A percentile compares a stretch with the other conserved stretches of the same genome.
Evolutionary conservation across 2,329 filamentous ascomycete genomes (phyloP).

Genomic region (Aureobasidium pullulans): DNA sequence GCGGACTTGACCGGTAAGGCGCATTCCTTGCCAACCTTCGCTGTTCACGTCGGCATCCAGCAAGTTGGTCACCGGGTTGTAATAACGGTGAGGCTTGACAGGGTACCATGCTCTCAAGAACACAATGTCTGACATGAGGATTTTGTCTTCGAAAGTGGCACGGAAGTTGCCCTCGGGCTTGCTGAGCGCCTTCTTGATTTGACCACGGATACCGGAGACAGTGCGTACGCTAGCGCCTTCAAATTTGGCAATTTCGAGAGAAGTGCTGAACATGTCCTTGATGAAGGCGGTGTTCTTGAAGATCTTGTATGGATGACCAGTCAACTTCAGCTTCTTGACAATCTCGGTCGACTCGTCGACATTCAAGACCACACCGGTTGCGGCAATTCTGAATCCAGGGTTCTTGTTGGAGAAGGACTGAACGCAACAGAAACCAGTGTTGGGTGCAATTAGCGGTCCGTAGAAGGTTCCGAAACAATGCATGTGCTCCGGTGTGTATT

Average conservation of each 20-base stretch:
- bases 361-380: conserved; percentile 85
- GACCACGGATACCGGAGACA: conserved; percentile 87
- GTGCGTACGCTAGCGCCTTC: conserved; percentile 94
- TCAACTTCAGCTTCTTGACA: conserved; percentile 98
- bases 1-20: conserved; percentile 85
- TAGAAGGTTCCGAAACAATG: conserved; percentile 97
- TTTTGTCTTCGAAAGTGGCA: conserved; percentile 97
- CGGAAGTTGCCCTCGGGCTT: conserved; percentile 95
- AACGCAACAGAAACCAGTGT: conserved; percentile 91
- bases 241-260: conserved; percentile 95
- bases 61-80: conserved; percentile 91
- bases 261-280: conserved; percentile 93
- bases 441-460: conserved; percentile 87
- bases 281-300: conserved; percentile 99
- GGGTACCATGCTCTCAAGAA: conserved; percentile 97
- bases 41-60: conserved; percentile 48
- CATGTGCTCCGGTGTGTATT: conserved; percentile 99
- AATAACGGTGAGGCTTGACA: conserved; percentile 89
- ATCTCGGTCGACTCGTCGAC: conserved; percentile 96
- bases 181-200: conserved; percentile 90
- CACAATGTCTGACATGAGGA: conserved; percentile 91
- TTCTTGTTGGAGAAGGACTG: conserved; percentile 79
- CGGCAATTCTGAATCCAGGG: conserved; percentile 87
- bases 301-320: conserved; percentile 89
- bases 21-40: conserved; percentile 75